These are phyloP conservation scores for Calcarisporium arbuscula DNA, from an alignment of 2,329 filamentous ascomycete genomes.

Conservation along the genomic window DNA sequence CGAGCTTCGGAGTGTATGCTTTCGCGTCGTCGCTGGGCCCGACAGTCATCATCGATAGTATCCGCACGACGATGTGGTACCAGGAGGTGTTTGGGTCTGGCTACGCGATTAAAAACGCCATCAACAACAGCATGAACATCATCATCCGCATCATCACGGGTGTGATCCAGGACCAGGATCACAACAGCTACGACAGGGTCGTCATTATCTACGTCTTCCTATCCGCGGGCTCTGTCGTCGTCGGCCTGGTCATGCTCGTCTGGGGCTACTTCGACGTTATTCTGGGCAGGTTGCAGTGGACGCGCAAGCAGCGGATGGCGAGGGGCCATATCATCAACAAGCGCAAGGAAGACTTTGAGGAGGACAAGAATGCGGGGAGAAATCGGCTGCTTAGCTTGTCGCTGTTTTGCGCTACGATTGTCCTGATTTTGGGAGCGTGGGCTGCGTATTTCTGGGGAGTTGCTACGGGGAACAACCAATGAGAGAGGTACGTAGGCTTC, in stretches of 20 bases:
- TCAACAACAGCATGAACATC: conserved; percentile 59
- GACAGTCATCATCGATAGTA: conserved; percentile 53
- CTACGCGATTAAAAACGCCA: conserved; percentile 53
- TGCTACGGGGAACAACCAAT: conserved; percentile 41
- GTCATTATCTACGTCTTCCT: conserved; percentile 50
- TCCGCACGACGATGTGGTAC: conserved; percentile 54
- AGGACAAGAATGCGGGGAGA: conserved; percentile 22
- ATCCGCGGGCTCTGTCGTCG: conserved; percentile 40
- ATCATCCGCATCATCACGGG: conserved; percentile 52
- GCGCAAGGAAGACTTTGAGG: conserved; percentile 34
- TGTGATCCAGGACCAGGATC: conserved; percentile 50
- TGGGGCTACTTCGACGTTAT: conserved; percentile 32
- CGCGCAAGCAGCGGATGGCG: conserved; percentile 42
- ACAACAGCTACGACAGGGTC: conserved; percentile 49
- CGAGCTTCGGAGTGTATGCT: conserved; percentile 54
- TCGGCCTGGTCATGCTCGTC: conserved; percentile 33
- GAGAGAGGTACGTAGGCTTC: too few relatives aligned
- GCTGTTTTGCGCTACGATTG: conserved; percentile 36
- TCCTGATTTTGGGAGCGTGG: conserved; percentile 47
- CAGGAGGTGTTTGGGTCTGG: conserved; percentile 54
- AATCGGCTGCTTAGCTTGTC: conserved; percentile 34
- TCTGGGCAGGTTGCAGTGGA: conserved; percentile 50
- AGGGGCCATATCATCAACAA: conserved; percentile 37
- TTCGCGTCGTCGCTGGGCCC: conserved; percentile 49
- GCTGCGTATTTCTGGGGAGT: conserved; percentile 55